Conservation (phyloP, 73 alveolate genomes). For the Paramecium bursaria region DNA sequence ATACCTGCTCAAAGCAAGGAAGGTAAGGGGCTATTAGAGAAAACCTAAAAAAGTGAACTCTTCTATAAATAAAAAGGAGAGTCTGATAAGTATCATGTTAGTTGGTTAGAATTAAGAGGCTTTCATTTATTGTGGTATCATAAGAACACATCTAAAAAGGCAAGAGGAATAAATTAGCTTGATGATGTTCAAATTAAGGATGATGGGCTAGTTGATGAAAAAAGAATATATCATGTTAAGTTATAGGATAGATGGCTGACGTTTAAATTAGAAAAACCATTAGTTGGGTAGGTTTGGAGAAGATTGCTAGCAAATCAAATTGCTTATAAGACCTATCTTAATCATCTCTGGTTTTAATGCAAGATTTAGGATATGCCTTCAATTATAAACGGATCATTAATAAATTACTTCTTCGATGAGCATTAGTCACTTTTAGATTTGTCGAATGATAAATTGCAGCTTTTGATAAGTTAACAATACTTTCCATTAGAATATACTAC, state of each 20-base stretch:
- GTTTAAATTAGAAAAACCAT: conserved; percentile 29
- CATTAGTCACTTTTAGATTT: neutral
- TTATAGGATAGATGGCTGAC: conserved; percentile 38
- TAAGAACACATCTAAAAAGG: conserved; percentile 4
- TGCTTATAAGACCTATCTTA: conserved; percentile 24
- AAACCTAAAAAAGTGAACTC: conserved; percentile 22
- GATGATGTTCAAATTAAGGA: conserved; percentile 32
- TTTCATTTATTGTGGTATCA: conserved; percentile 56
- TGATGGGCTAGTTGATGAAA: neutral
- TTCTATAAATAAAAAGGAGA: conserved; percentile 39
- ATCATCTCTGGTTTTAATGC: conserved; percentile 34
- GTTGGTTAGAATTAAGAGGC: conserved; percentile 53
- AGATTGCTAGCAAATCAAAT: conserved; percentile 26
- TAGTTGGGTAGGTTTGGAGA: conserved; percentile 43
- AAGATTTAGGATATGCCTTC: conserved; percentile 11
- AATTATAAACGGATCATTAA: neutral
- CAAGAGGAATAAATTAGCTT: conserved; percentile 43
- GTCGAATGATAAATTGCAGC: neutral
- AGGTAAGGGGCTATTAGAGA: conserved; percentile 23
- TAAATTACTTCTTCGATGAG: conserved; percentile 44
- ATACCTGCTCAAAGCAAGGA: conserved; percentile 1
- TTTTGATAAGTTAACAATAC: neutral
- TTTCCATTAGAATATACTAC: conserved; percentile 9
- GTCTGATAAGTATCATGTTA: neutral
- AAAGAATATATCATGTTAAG: neutral